Evolutionary conservation across 1,139 yeast genomes (phyloP), one percentile per base, ranked within the genome.

Genomic region (Chernovozyma aurita): DNA sequence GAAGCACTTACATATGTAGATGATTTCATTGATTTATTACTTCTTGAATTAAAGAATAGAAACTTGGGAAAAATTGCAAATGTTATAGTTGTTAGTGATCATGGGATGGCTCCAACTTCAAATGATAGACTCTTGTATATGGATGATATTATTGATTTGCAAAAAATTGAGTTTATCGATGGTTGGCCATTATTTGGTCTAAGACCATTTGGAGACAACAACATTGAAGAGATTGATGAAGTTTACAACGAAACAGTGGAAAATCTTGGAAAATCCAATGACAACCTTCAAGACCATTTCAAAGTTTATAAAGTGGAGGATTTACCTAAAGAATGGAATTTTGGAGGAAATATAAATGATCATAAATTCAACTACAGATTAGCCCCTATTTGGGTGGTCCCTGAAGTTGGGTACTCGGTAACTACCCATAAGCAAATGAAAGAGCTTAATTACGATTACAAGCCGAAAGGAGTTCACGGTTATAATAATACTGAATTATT

Each of bases 111-210:
- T 0, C 94, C 95, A 2, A 84, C 95, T 1, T 74, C 87, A 0
- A 75, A 79, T 42, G 69, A 73, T 14, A 63, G 95, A 38, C 53
- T 84, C 7, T 61, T 85, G 2, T 78, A 76, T 46, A 57, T 86
- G 38, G 95, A 85, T 52, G 92, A 85, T 46, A 44, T 84, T 14
- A 59, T 85, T 7, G 80, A 81, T 47, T 44, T 72, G 43, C 49
- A 57, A 2, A 63, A 70, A 31, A 69, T 85, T 34, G 81, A 78
- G 39, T 80, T 80, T 49, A 61, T 73, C 30, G 92, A 83, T 52
- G 95, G 95, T n/a, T 85, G 94, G 90, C 95, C 95, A n/a, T 63
- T 86, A 41, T 80, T 72, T 48, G 95, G 95, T 0, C 61, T 86
- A 33, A 69, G 94, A 31, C 92, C 94, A 8, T 61, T 50, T 32